Base-by-base conservation (phyloP, 1,284 basidiomycete species). In the Cryptococcus sp. region DNA sequence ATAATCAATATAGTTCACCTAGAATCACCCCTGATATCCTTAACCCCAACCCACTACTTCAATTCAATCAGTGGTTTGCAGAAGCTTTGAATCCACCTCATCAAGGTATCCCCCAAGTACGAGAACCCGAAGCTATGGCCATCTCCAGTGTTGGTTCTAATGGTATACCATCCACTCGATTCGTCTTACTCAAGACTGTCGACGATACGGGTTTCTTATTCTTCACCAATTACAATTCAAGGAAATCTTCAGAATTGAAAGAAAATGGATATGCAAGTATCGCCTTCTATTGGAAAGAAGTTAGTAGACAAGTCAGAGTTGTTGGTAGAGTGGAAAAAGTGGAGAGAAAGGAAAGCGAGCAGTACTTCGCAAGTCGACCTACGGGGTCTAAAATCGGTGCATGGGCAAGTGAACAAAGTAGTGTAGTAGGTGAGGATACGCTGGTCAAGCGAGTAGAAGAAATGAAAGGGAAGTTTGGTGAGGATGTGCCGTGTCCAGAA, bases 211-310 rank as follows among this genome's bases (percentile, higher is more conserved):
- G 94, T 38, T 97, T 98, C 78, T 83, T 95, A 53, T 97, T 98
- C 79, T 98, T 84, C 82, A 95, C 93, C 38, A 98, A 98, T 79
- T 98, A 98, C 80, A 83, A 83, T 38, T 95, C 91, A 15, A 84
- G 94, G 60, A 98, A 98, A 78, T 90, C 89, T 2, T 72, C 78
- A 37, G 96, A 98, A 75, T 80, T 98, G 46, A 60, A 74, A 3
- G 81, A 78, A 43, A 94, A 92, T 68, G 87, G 89, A 0, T 81
- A 86, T 67, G 91, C 88, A 0, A 84, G 90, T 2, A 79, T 95
- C 30, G 85, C 86, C 5, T 90, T 97, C 69, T 97, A 95, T 79
- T 98, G 95, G 96, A 80, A 84, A 52, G 89, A 92, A 70, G 80
- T 92, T 23, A 84, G 86, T 58, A 82, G 86, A 52, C 87, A 87